Base-by-base conservation (phyloP, 2,329 filamentous ascomycete species). In the Ophiostoma himal-ulmi region DNA sequence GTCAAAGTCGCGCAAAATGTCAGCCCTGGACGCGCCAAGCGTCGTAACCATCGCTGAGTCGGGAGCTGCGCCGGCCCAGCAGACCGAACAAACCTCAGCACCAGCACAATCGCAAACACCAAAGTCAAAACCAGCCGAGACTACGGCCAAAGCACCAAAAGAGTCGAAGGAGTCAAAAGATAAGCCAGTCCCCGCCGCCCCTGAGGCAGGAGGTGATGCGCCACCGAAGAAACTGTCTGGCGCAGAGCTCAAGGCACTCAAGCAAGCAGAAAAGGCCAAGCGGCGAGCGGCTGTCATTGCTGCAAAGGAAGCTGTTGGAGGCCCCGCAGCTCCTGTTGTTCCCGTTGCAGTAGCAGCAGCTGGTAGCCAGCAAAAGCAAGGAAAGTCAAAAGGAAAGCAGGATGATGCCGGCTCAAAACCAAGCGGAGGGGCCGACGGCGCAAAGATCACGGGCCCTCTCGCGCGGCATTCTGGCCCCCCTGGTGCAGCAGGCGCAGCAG, bases 191-290 rank as follows among this genome's bases (percentile, higher is more conserved):
- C 36, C 17, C 64, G 36, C 17, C 64, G 36, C 72, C 70, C 62
- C 70, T 75, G 65, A 57, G 20, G 17, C 68, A 41, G 34, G n/a
- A n/a, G 37, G 37, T 17, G 70, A 70, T 69, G 69, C 77, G 5
- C 69, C 78, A 5, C 78, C 80, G 20, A 75, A 75, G 75, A 91
- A 92, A 78, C 82, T 91, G 41, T 88, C 91, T 1, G 85, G 86
- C 48, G 93, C 92, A 26, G 91, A 96, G 79, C 78, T 96, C 76
- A 98, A 98, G 81, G 94, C 94, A 76, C 89, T 88, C 78, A 90
- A 91, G 73, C 94, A 97, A 79, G 94, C 92, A 41, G 94, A 97
- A 78, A 98, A 97, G 82, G 91, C 91, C 69, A 93, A 93, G 66
- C 86, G 92, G 72, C 86, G 94, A 81, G 92, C 91, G 67, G 89